phyloP scores from a whole-genome alignment of 208 protist genomes.

The Pavlovales sp. region DNA sequence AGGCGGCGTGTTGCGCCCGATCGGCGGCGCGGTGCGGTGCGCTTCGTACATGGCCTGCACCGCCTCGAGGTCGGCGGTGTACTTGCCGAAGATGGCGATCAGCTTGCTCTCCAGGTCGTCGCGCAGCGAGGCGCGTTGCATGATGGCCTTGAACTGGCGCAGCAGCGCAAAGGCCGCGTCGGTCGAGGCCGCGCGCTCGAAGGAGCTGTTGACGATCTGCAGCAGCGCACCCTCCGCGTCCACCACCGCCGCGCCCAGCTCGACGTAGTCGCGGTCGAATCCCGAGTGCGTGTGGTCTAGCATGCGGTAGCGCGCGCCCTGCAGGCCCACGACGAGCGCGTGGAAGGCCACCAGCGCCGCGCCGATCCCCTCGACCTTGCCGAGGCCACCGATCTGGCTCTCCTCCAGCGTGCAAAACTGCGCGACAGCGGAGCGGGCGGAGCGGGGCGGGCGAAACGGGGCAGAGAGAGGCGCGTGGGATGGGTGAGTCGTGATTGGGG shows the following conservation, averaged over 20 bases:
- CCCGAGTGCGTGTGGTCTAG: neutral
- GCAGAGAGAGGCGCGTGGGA: no score
- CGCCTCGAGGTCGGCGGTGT: slow-evolving; percentile 59
- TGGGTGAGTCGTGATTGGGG: no score
- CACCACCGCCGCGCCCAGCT: slow-evolving; percentile 64
- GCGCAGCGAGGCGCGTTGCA: neutral
- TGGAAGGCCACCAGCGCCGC: slow-evolving; percentile 48
- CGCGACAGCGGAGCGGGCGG: no score
- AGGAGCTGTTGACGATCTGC: slow-evolving; percentile 51
- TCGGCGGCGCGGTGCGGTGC: slow-evolving; percentile 53
- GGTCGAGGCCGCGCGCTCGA: neutral
- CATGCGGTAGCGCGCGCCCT: neutral
- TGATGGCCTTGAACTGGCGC: neutral
- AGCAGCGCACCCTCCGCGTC: slow-evolving; percentile 65
- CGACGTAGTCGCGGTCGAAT: slow-evolving; percentile 70
- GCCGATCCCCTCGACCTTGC: slow-evolving; percentile 48
- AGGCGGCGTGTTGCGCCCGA: slow-evolving; percentile 60
- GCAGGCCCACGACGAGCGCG: neutral
- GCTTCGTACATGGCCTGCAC: slow-evolving; percentile 60
- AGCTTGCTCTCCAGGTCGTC: slow-evolving; percentile 49
- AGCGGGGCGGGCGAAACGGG: no score
- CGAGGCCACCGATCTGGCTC: slow-evolving; percentile 80
- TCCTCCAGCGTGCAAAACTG: slow-evolving; percentile 62
- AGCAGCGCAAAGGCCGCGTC: neutral
- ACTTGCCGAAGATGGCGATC: slow-evolving; percentile 60